Conservation (phyloP, 75 land plant species). For the Pinus tabuliformis region DNA sequence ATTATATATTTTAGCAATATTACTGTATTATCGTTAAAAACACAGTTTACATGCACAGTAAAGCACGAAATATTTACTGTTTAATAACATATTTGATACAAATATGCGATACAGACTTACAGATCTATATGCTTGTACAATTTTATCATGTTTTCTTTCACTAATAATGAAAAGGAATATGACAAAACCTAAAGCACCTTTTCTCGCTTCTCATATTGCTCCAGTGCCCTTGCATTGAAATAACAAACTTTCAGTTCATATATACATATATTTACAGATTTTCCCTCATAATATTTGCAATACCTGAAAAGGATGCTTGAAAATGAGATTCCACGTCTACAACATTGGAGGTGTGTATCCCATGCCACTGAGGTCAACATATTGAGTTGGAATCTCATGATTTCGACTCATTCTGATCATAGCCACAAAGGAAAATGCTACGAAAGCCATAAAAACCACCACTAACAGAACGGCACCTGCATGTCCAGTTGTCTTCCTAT, state of each 20-base stretch:
- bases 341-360: constrained; percentile 36
- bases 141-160: not conserved
- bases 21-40: no score
- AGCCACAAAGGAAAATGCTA: constrained; percentile 25
- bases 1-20: no score
- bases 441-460: constrained; percentile 16
- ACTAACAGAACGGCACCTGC: constrained; percentile 15
- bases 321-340: constrained; percentile 4
- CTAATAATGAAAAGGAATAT: not conserved
- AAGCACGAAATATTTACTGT: not conserved
- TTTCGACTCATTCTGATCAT: constrained; percentile 21
- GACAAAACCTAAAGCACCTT: not conserved
- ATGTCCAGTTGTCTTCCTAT: constrained; percentile 16
- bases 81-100: not conserved
- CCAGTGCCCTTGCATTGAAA: not conserved
- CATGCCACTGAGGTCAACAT: constrained; percentile 34
- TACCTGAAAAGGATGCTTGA: not conserved
- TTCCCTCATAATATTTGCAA: not conserved
- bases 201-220: not conserved
- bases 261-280: not conserved
- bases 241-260: not conserved
- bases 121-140: not conserved
- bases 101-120: not conserved
- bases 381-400: constrained; percentile 23
- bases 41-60: not conserved